Conservation (phyloP, 371 early-diverging fungal species). For the Mucor mucedo region DNA sequence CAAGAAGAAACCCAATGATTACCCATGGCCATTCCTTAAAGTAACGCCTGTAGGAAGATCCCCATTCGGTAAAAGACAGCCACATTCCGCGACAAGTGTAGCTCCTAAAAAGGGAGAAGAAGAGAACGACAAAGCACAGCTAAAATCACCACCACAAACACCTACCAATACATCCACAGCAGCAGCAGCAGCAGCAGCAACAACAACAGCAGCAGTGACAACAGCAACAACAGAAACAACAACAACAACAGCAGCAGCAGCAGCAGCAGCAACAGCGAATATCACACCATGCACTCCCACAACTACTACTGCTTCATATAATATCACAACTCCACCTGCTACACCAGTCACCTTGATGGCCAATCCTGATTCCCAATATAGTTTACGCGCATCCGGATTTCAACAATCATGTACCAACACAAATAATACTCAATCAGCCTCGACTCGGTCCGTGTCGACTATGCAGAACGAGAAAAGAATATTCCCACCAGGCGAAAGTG, state of each 20-base stretch:
- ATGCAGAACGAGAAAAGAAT: conserved; percentile 15
- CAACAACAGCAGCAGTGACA: too few species aligned
- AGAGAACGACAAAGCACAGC: not conserved
- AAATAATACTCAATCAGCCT: conserved; percentile 15
- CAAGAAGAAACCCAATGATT: conserved; percentile 12
- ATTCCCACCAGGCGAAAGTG: conserved; percentile 32
- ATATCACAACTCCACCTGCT: conserved; percentile 2
- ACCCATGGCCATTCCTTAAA: conserved; percentile 44
- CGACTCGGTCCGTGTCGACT: conserved; percentile 18
- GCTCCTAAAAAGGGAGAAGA: not conserved
- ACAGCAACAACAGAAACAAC: too few species aligned
- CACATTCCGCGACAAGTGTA: not conserved
- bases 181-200: too few species aligned
- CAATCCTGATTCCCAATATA: conserved; percentile 14
- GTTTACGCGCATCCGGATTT: conserved; percentile 28
- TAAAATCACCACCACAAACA: not conserved
- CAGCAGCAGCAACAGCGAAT: not conserved
- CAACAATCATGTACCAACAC: conserved; percentile 17
- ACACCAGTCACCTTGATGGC: conserved; percentile 1
- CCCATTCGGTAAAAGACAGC: conserved; percentile 27
- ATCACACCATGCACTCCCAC: not conserved
- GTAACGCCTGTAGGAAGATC: conserved; percentile 27
- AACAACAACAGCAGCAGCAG: too few species aligned
- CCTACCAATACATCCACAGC: not conserved
- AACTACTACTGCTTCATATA: not conserved